Evolutionary conservation across 1,284 basidiomycete genomes (phyloP), one percentile per base, ranked within the genome.

Genomic region (Volvariella surrecta): DNA sequence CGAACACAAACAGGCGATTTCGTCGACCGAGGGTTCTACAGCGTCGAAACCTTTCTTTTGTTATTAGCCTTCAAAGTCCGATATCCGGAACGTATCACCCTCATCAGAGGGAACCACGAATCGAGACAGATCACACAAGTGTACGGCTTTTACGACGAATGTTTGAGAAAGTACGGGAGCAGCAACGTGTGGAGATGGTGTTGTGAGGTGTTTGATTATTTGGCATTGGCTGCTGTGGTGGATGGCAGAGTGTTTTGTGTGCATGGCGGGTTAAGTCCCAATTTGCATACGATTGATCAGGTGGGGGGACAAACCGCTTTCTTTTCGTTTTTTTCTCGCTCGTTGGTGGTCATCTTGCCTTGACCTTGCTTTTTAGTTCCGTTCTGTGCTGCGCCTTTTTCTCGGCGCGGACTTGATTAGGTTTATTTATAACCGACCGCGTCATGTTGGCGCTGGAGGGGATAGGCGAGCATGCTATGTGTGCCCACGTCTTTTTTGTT

Each of bases 101-200:
- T 99, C 52, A 96, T 99, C 53, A 79, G 95, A 28, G 95, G 95
- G 10, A 99, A 99, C 72, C 95, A 99, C 71, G 95, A 99, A 65
- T 94, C 90, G n/a, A 74, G 95, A 2, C 95, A 99, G 62, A 99
- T 99, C 57, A 97, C 93, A 0, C 95, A 99, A 58, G 95, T 99
- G 0, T 99, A 99, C 62, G 96, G 95, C 10, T 99, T 99, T 62
- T 99, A 98, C 68, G 96, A 99, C 66, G 95, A 99, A 58, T 99
- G 95, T 63, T 86, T 92, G 61, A 71, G 94, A 30, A 99, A 99
- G 63, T 99, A 98, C 58, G 95, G 95, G 4, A 87, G 79, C 55
- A 86, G 82, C 46, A 95, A 94, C 59, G 95, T 99, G 32, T 99
- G 95, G 95, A 67, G 93, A 48, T 97, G 92, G 77, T 99, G 93